Conservation (phyloP, 2,329 filamentous ascomycete genomes). For the Thermomyces lanuginosus region DNA sequence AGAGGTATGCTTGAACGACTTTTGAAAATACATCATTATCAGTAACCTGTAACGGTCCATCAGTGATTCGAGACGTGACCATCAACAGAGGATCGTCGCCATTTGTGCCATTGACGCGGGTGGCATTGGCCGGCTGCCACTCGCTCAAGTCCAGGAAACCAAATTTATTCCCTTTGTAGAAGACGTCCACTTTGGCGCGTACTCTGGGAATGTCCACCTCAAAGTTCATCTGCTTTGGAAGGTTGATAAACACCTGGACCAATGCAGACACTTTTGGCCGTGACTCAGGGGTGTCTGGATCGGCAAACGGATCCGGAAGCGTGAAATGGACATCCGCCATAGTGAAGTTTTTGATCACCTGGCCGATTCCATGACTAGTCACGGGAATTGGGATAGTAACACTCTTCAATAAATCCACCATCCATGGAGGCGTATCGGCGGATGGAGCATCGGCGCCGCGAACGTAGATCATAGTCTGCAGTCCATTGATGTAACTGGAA, state of each 20-base stretch:
- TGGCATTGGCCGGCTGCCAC: slow-evolving; percentile 77
- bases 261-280: slow-evolving; percentile 69
- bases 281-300: slow-evolving; percentile 54
- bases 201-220: slow-evolving; percentile 62
- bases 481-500: slow-evolving; percentile 63
- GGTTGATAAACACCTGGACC: slow-evolving; percentile 57
- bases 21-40: slow-evolving; percentile 63
- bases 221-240: slow-evolving; percentile 80
- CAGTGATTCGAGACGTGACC: slow-evolving; percentile 58
- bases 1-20: slow-evolving; percentile 64
- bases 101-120: slow-evolving; percentile 40
- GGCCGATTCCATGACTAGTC: slow-evolving; percentile 63
- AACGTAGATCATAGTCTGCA: slow-evolving; percentile 64
- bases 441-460: slow-evolving; percentile 56
- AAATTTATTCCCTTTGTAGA: slow-evolving; percentile 60
- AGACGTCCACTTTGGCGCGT: slow-evolving; percentile 62
- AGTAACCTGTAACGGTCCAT: slow-evolving; percentile 70
- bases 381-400: slow-evolving; percentile 74
- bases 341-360: slow-evolving; percentile 74
- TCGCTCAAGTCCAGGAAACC: slow-evolving; percentile 62
- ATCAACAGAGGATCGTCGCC: slow-evolving; percentile 47
- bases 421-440: slow-evolving; percentile 61
- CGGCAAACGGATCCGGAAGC: slow-evolving; percentile 63
- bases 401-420: slow-evolving; percentile 61
- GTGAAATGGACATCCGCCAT: slow-evolving; percentile 72